phyloP scores from a whole-genome alignment of 805 yeast genomes.

The Candida pini region DNA sequence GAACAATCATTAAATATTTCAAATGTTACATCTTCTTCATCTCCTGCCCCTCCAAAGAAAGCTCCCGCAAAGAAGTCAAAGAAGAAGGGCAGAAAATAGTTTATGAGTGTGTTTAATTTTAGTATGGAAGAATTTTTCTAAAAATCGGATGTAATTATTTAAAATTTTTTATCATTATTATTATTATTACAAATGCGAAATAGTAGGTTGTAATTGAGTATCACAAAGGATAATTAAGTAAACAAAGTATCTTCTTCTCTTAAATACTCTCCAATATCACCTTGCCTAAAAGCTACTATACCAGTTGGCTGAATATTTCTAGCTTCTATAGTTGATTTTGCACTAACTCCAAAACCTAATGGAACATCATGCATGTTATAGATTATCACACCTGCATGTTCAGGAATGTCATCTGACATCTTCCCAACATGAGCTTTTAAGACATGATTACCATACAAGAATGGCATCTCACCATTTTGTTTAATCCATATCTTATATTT shows the following conservation, averaged over 20 bases:
- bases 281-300: conserved; percentile 93
- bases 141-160: not conserved
- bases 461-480: conserved; percentile 98
- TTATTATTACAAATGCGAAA: conserved; percentile 1
- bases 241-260: conserved; percentile 97
- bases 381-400: conserved; percentile 92
- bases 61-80: conserved; percentile 9
- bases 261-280: conserved; percentile 94
- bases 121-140: not conserved
- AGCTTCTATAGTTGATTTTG: conserved; percentile 85
- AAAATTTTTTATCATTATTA: not conserved
- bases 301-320: conserved; percentile 88
- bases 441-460: conserved; percentile 91
- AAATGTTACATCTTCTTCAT: conserved; percentile 4
- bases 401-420: conserved; percentile 96
- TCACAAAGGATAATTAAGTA: conserved; percentile 40
- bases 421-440: conserved; percentile 95
- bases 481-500: conserved; percentile 95
- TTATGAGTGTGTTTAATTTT: no score
- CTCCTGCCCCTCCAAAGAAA: conserved; percentile 10
- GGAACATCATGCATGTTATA: conserved; percentile 91
- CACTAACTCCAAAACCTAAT: conserved; percentile 91
- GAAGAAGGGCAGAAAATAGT: conserved; percentile 20
- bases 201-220: not conserved
- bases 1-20: conserved; percentile 31